Evolutionary conservation across 1,139 yeast genomes (phyloP).

Genomic region (Blastobotrys malaysiensis): DNA sequence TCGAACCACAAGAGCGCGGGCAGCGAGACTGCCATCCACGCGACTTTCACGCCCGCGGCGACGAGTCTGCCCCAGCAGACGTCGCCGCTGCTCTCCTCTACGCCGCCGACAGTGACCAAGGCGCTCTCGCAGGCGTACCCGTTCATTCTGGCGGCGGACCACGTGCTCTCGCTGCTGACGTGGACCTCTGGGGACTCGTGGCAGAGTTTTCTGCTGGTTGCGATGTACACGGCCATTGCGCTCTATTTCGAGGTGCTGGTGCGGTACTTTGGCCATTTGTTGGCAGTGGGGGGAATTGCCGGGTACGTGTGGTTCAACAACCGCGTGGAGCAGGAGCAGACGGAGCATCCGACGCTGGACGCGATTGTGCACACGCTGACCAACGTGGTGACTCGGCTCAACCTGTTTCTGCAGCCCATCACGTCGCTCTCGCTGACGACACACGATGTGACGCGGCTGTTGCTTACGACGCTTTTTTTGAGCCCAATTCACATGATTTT

Average conservation of each 20-base stretch:
- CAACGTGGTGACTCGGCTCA: slow-evolving; percentile 68
- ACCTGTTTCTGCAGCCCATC: slow-evolving; percentile 70
- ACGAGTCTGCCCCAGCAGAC: slow-evolving; percentile 33
- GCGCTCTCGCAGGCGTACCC: slow-evolving; percentile 82
- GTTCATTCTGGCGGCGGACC: slow-evolving; percentile 66
- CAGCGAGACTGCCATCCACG: slow-evolving; percentile 20
- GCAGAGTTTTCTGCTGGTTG: slow-evolving; percentile 61
- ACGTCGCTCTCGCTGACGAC: slow-evolving; percentile 64
- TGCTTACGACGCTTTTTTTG: slow-evolving; percentile 77
- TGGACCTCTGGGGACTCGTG: slow-evolving; percentile 90
- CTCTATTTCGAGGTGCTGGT: slow-evolving; percentile 69
- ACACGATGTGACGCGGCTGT: slow-evolving; percentile 69
- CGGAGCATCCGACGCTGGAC: slow-evolving; percentile 73
- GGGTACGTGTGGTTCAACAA: slow-evolving; percentile 51
- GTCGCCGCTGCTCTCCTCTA: slow-evolving; percentile 40
- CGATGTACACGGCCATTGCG: slow-evolving; percentile 53
- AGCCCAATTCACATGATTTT: slow-evolving; percentile 77
- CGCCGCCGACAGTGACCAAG: slow-evolving; percentile 88
- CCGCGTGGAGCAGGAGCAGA: slow-evolving; percentile 42
- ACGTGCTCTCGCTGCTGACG: slow-evolving; percentile 63
- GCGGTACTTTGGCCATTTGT: slow-evolving; percentile 73
- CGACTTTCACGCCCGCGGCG: slow-evolving; percentile 32
- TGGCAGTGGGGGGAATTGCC: slow-evolving; percentile 62
- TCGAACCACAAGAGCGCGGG: slow-evolving; percentile 1
- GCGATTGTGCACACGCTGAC: slow-evolving; percentile 81